Evolutionary conservation across 2,329 filamentous ascomycete species (phyloP), one percentile per base, ranked within the genome.

Genomic region (Didymella pomorum): DNA sequence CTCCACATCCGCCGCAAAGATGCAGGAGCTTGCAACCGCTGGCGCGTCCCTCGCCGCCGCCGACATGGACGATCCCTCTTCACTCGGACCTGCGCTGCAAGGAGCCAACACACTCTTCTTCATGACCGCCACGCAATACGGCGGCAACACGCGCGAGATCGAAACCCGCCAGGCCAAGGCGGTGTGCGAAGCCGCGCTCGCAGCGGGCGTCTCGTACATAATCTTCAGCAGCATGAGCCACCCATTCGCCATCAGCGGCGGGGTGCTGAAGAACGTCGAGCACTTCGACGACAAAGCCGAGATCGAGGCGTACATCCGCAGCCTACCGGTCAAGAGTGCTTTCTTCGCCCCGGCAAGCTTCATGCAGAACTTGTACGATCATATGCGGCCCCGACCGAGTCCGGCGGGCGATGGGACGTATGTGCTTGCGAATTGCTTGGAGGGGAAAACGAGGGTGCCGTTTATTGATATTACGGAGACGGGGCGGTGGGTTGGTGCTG

Each of bases 211-310:
- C 2, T 60, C 72, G 31, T 79, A 79, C 56, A 68, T 79, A 16
- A 75, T 81, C 59, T 81, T 68, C 62, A 76, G 72, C 44, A 71
- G 71, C 6, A 66, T 76, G 69, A 58, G 64, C 3, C 63, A 71
- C 52, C 65, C 73, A 0, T 39, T 23, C 16, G 60, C 68, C 26
- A 68, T 79, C 39, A 69, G 69, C 0, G 52, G 60, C n/a, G 79
- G 78, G 5, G 71, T 69, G 16, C 66, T 78, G 11, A 68, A 58
- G 18, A 63, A 76, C 23, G 76, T 78, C 2, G 62, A 79, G 60
- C 82, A 84, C 62, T 88, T 87, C 59, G 86, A 88, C 71, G 76
- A 72, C 69, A 88, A 88, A 69, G 84, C 84, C 20, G 74, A 81
- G 12, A 79, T 84, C 0, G 84, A 86, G 63, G 64, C 78, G n/a